A percentile compares a stretch with the other conserved stretches of the same genome.
Conservation (phyloP, 176 grass and related monocot genomes). For the Avena insularis region DNA sequence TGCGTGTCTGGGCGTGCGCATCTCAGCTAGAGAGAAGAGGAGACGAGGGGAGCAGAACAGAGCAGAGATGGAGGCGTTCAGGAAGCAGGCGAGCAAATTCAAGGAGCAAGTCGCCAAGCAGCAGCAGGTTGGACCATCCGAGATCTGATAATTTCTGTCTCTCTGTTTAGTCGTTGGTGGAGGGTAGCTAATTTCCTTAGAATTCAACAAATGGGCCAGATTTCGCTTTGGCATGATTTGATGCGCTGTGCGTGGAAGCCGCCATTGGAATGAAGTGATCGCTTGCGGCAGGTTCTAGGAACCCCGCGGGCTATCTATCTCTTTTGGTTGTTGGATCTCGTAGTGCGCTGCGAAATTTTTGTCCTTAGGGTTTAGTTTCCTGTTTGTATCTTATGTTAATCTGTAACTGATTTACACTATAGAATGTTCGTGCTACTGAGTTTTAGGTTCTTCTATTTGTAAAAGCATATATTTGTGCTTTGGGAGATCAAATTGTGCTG, state of each 20-base stretch:
- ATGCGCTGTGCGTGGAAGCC: background rate
- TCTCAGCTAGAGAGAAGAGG: background rate
- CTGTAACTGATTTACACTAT: background rate
- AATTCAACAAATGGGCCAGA: slow-evolving; percentile 6
- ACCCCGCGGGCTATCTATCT: background rate
- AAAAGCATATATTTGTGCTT: slow-evolving; percentile 12
- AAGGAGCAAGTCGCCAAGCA: slow-evolving; percentile 98
- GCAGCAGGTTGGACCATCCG: slow-evolving; percentile 68
- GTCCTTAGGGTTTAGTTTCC: background rate
- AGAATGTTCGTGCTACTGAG: background rate
- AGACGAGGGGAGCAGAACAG: background rate
- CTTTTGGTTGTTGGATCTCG: slow-evolving; percentile 14
- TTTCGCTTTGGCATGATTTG: background rate
- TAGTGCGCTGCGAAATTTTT: background rate
- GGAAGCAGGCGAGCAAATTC: slow-evolving; percentile 90
- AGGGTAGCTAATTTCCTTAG: too few species aligned
- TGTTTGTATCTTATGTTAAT: background rate
- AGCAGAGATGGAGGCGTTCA: slow-evolving; percentile 75
- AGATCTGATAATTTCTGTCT: slow-evolving; percentile 19
- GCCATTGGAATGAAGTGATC: background rate
- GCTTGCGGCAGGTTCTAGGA: background rate
- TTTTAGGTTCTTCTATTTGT: slow-evolving; percentile 1
- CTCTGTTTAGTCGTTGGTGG: background rate
- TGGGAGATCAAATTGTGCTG: background rate
- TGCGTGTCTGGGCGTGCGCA: background rate